Conservation (phyloP, 495 filamentous ascomycete species). For the Penicillium paradoxum region DNA sequence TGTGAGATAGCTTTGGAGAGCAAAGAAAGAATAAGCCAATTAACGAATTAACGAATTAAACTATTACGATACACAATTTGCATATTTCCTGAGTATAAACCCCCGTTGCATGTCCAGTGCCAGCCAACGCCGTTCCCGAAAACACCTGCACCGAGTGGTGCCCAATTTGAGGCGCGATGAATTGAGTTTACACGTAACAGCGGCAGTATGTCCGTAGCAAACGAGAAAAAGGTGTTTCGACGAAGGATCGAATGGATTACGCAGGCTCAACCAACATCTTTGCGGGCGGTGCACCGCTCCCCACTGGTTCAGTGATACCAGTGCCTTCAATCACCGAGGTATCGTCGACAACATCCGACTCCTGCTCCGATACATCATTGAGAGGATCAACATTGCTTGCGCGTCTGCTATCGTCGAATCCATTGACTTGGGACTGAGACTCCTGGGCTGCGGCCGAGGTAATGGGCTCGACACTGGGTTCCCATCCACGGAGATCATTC, state of each 20-base stretch:
- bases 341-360: not conserved
- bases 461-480: conserved; percentile 25
- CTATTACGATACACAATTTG: conserved; percentile 7
- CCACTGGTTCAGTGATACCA: conserved; percentile 2
- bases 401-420: not conserved
- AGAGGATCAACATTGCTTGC: not conserved
- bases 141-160: not conserved
- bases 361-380: not conserved
- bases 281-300: conserved; percentile 2
- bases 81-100: conserved; percentile 6
- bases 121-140: conserved; percentile 3
- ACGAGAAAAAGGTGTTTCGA: not conserved
- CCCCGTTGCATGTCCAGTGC: not conserved
- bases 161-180: not conserved
- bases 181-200: conserved; percentile 1
- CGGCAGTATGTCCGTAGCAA: not conserved
- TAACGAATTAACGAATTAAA: not conserved
- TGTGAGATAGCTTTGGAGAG: not conserved
- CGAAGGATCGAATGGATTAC: not conserved
- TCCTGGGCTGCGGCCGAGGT: not conserved
- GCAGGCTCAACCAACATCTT: conserved; percentile 4
- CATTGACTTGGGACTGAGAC: not conserved
- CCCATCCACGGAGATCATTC: conserved; percentile 75
- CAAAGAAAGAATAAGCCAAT: not conserved
- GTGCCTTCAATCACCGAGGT: not conserved